These are phyloP conservation scores for Fusarium luffae DNA, from an alignment of 2,329 filamentous ascomycete genomes.

Conservation along the genomic window DNA sequence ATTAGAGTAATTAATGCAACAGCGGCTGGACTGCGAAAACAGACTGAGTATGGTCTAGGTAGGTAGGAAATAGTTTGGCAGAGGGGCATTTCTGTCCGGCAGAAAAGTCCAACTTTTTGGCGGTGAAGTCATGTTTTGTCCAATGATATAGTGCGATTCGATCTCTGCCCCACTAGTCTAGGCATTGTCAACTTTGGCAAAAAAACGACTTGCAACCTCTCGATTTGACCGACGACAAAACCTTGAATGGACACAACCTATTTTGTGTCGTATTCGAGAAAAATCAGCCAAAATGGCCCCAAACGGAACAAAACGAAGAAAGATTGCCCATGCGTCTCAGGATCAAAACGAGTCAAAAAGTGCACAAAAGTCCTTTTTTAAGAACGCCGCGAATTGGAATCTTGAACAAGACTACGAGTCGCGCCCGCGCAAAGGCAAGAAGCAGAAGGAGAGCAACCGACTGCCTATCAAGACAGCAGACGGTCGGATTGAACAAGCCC, in stretches of 20 bases:
- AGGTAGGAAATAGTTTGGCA: conserved; percentile 26
- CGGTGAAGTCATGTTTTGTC: conserved; percentile 47
- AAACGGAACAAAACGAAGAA: conserved; percentile 66
- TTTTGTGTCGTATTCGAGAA: conserved; percentile 15
- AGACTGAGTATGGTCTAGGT: conserved; percentile 1
- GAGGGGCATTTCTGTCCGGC: conserved; percentile 34
- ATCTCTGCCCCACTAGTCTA: not conserved
- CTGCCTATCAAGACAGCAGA: conserved; percentile 89
- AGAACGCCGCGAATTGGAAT: conserved; percentile 84
- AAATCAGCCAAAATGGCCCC: conserved; percentile 56
- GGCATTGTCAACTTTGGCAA: conserved; percentile 21
- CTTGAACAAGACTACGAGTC: conserved; percentile 92
- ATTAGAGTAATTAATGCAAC: conserved; percentile 3
- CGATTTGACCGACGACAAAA: conserved; percentile 29
- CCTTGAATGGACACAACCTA: conserved; percentile 21
- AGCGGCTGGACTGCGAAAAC: not conserved
- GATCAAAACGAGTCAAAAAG: conserved; percentile 51
- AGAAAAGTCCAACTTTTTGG: conserved; percentile 49
- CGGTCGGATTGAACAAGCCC: conserved; percentile 73
- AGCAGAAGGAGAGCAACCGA: conserved; percentile 76
- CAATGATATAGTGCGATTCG: not conserved
- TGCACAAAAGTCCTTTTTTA: conserved; percentile 74
- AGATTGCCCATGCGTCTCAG: conserved; percentile 63
- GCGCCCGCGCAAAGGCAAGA: conserved; percentile 81
- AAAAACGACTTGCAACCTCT: conserved; percentile 22